Evolutionary conservation across 768 basidiomycete genomes (phyloP), one percentile per base, ranked within the genome.

Genomic region (Amanita polypyramis): DNA sequence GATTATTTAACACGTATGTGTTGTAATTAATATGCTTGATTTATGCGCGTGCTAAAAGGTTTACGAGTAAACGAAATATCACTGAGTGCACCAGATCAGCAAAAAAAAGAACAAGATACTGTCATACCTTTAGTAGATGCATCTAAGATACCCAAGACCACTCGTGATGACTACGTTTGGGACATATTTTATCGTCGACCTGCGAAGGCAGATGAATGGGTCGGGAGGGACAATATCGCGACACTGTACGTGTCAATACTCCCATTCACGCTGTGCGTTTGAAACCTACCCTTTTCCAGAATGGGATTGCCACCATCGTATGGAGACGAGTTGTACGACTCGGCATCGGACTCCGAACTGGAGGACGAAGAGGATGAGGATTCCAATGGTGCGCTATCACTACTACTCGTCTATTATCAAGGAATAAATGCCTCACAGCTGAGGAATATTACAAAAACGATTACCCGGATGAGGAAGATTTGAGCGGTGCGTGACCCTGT

Each of bases 361-460:
- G 81, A 78, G 52, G 86, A 85, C 49, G 82, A 85, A 53, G 86
- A 76, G 2, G 85, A 89, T 51, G 88, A 90, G 54, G 88, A 90
- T 55, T 90, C 87, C 0, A 90, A 90, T 62, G 84, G 87, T 85
- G 38, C 23, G 46, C 39, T 5, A 17, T 10, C 44, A 20, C 7
- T n/a, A 5, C 44, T 43, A 21, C 17, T 27, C 37, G 11, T 19
- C 14, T 29, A 4, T 30, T 8, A 38, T 30, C 20, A n/a, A 39
- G 30, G 35, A 38, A 25, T 49, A 41, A 51, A 34, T 41, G 27
- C 40, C 19, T 35, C 41, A 4, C 55, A 88, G 86, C 81, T 14
- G 86, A 90, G 61, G 85, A 86, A 53, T 87, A 81, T 56, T 88
- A 87, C 63, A 85, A 77, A 56, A 90, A 90, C 51, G 86, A 90